Evolutionary conservation across 768 basidiomycete species (phyloP), one percentile per base, ranked within the genome.

Genomic region (Boletus bicolor): DNA sequence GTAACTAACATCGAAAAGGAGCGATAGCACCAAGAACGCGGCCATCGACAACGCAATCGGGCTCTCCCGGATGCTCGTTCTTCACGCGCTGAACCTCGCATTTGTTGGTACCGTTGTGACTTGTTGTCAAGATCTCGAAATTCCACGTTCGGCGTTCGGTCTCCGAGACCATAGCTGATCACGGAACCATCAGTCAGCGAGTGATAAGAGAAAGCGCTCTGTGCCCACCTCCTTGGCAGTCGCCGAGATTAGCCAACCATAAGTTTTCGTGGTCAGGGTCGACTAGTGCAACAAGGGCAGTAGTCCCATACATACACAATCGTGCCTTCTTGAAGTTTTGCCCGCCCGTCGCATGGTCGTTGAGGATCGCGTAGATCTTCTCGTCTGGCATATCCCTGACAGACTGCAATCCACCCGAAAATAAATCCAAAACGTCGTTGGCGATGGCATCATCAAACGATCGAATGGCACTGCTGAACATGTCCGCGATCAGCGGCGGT

Each of bases 191-290:
- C 49, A 56, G 55, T 50, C 42, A 55, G 44, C 36, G 3, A 47
- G 14, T 19, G 21, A 45, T 35, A 14, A 15, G 49, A 60, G 51
- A 36, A 36, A 47, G 52, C 7, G 1, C 2, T 15, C 24, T 15
- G 43, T 26, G 73, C 85, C 59, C 59, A 88, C 88, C 77, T 57
- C 87, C 87, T 76, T 87, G 85, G 68, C 87, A 90, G 65, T 91
- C 89, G 14, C 89, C 89, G 28, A 91, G 76, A 64, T 90, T 90
- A 7, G 88, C 89, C 45, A 91, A 72, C 89, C 89, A 91, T 21
- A 91, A 73, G 58, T 89, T 82, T 64, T 80, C 75, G 58, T 81
- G 79, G 19, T 82, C 75, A 36, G 88, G 86, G 72, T 90, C 87
- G 41, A 86, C 79, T 37, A 91, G 77, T 9, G 89, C 80, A 41